Evolutionary conservation across 106 monocot genomes (phyloP).

Genomic region (Apostasia ramifera): DNA sequence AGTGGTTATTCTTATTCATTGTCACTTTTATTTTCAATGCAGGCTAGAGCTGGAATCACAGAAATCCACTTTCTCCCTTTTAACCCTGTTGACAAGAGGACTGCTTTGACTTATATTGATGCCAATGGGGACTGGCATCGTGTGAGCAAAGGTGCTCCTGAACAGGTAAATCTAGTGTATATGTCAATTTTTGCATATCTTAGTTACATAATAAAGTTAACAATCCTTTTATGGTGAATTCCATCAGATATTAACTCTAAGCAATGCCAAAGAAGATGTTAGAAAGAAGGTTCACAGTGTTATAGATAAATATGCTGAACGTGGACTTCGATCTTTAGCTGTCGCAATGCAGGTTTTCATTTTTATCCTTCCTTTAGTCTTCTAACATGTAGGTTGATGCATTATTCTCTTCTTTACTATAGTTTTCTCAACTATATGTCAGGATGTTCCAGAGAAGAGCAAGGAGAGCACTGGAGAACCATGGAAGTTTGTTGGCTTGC

Average conservation of each 20-base stretch:
- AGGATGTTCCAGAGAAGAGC: slow-evolving; percentile 71
- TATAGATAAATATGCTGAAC: slow-evolving; percentile 67
- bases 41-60: slow-evolving; percentile 74
- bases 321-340: slow-evolving; percentile 63
- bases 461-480: slow-evolving; percentile 77
- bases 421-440: not conserved
- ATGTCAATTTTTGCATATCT: too few relatives aligned
- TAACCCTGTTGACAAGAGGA: slow-evolving; percentile 75
- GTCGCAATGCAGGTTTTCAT: slow-evolving; percentile 40
- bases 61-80: slow-evolving; percentile 75
- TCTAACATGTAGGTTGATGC: not conserved
- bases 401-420: not conserved
- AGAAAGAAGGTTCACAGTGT: slow-evolving; percentile 48
- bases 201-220: not conserved
- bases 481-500: slow-evolving; percentile 88
- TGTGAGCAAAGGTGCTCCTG: slow-evolving; percentile 73
- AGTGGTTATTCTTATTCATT: not conserved
- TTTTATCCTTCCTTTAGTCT: not conserved
- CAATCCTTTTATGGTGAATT: not conserved
- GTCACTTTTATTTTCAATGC: not conserved
- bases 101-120: slow-evolving; percentile 71
- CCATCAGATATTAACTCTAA: slow-evolving; percentile 46
- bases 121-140: slow-evolving; percentile 56
- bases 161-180: slow-evolving; percentile 35
- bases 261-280: slow-evolving; percentile 58